Base-by-base conservation (phyloP, 2,329 filamentous ascomycete genomes). In the Lecanosticta acicola region DNA sequence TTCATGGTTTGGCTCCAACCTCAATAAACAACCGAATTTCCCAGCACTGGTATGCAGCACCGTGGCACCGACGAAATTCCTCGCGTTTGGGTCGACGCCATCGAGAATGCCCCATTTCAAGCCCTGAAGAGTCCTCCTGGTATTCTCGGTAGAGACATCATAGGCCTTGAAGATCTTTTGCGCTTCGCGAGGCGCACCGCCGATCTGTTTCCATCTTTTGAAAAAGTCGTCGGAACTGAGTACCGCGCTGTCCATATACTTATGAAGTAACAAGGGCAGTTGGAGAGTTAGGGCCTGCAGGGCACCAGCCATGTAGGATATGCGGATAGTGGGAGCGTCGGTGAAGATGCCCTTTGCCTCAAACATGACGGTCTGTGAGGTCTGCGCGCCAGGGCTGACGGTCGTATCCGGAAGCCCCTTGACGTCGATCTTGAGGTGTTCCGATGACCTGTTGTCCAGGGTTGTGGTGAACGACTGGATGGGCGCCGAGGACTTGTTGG, bases 171-270 rank as follows among this genome's bases (percentile, higher is more conserved):
- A 94, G 24, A 97, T 88, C 39, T 79, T 79, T 66, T 98, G 93
- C 0, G 87, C 83, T 67, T 98, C 94, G 21, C 94, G 80, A 1
- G 90, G 84, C 1, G 81, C 80, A 3, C 86, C 88, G 10, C 93
- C 93, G 59, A 98, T 97, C 70, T 98, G 93, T 75, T 95, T 94
- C 93, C 93, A 98, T 41, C 94, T 78, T 75, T 94, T 96, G 79
- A 98, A 98, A 70, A 97, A 98, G 64, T 98, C 93, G 42, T 98
- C 93, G 0, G 84, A 81, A 4, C 80, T 80, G 32, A 98, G 74
- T 46, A 93, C 84, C 0, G 93, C 90, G 0, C 87, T 81, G 53
- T 96, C 90, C 89, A 97, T 96, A 63, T 95, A 98, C 66, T 96
- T 95, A 69, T 97, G 91, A 43, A 91, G 79, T 0, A 87, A 74